Evolutionary conservation across 2,329 filamentous ascomycete species (phyloP).

Genomic region (Dendryphion nanum): DNA sequence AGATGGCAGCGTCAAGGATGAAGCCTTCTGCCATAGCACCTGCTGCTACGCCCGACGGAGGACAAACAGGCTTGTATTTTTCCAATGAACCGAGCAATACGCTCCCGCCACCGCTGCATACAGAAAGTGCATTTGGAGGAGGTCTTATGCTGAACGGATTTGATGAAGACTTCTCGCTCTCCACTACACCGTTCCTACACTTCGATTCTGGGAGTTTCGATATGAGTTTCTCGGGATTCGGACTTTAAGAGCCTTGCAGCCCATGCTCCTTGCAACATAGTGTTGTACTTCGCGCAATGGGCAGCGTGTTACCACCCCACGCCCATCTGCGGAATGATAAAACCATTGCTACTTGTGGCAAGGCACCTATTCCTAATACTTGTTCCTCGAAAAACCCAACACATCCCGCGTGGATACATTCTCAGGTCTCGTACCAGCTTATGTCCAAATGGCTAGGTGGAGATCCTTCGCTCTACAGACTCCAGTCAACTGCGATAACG

Average conservation of each 20-base stretch:
- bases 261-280: too few relatives aligned
- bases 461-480: too few relatives aligned
- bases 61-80: conserved; percentile 9
- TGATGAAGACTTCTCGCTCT: conserved; percentile 22
- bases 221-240: conserved; percentile 18
- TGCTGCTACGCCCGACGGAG: conserved; percentile 4
- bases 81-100: conserved; percentile 9
- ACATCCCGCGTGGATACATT: too few relatives aligned
- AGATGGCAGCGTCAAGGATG: conserved; percentile 29
- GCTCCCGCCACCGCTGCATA: conserved; percentile 4
- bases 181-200: conserved; percentile 23
- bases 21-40: conserved; percentile 5
- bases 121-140: conserved; percentile 13
- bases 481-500: too few relatives aligned
- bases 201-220: conserved; percentile 25
- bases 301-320: too few relatives aligned
- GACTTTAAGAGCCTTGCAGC: neutral
- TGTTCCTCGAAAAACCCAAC: too few relatives aligned
- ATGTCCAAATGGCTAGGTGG: too few relatives aligned
- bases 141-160: conserved; percentile 9
- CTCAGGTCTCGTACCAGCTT: too few relatives aligned
- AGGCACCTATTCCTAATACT: too few relatives aligned
- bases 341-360: too few relatives aligned
- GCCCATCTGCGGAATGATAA: too few relatives aligned
- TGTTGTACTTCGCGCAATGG: too few relatives aligned